phyloP scores from a whole-genome alignment of 345 rosid species.

The Xanthoceras sorbifolium region DNA sequence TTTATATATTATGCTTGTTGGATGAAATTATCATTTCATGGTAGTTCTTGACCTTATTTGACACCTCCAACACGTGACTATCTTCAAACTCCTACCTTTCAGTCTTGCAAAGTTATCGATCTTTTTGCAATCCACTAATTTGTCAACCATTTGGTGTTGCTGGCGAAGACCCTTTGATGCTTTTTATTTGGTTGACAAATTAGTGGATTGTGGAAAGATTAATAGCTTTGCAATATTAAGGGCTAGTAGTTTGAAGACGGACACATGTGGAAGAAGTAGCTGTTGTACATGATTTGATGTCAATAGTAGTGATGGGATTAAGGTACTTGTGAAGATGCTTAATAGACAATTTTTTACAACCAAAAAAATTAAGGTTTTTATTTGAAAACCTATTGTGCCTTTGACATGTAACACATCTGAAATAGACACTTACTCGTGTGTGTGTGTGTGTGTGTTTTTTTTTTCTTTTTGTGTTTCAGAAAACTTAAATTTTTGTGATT shows the following conservation, averaged over 20 bases:
- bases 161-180: neutral
- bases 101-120: neutral
- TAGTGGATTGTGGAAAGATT: neutral
- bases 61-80: neutral
- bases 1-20: neutral
- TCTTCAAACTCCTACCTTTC: neutral
- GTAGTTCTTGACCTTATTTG: neutral
- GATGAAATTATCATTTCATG: neutral
- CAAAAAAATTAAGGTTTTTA: neutral
- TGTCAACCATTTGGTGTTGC: neutral
- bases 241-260: neutral
- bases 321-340: neutral
- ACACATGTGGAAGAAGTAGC: neutral
- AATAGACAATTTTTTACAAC: neutral
- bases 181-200: neutral
- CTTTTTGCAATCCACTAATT: neutral
- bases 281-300: neutral
- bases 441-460: too few relatives aligned
- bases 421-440: neutral
- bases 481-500: neutral
- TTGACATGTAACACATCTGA: neutral
- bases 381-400: neutral
- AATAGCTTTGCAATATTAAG: neutral
- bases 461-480: neutral
- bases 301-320: neutral